Evolutionary conservation across 495 filamentous ascomycete species (phyloP).

Genomic region (Baudoinia panamericana): DNA sequence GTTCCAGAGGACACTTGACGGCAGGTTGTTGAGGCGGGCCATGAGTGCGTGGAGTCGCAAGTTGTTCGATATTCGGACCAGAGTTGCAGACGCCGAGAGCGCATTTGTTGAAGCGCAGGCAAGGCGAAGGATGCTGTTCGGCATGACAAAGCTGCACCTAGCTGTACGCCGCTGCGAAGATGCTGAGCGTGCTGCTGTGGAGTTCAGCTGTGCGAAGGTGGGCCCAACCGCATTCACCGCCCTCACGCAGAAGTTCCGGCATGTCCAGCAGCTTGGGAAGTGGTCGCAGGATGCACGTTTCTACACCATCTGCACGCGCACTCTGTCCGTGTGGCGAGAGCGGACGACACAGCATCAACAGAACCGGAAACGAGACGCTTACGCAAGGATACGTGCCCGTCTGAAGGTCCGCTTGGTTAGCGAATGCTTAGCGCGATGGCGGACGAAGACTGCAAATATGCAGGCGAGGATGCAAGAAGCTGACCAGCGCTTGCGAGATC

Average conservation of each 20-base stretch:
- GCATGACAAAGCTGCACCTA: constrained; percentile 18
- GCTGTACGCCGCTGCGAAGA: constrained; percentile 15
- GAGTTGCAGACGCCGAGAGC: constrained; percentile 17
- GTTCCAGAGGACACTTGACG: constrained; percentile 40
- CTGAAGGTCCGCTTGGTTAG: constrained; percentile 35
- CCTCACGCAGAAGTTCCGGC: constrained; percentile 35
- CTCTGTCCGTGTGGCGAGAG: constrained; percentile 43
- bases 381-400: constrained; percentile 43
- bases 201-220: constrained; percentile 4
- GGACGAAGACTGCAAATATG: neutral
- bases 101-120: constrained; percentile 14
- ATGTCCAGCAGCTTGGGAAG: constrained; percentile 37
- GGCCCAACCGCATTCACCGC: constrained; percentile 30
- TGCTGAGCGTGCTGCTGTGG: constrained; percentile 15
- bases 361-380: constrained; percentile 45
- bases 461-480: constrained; percentile 5
- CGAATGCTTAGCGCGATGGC: constrained; percentile 1
- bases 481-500: neutral
- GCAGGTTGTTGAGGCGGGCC: constrained; percentile 35
- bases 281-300: constrained; percentile 45
- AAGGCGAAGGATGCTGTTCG: constrained; percentile 6
- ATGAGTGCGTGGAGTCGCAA: constrained; percentile 22
- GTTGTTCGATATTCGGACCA: constrained; percentile 9
- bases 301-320: constrained; percentile 43
- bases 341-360: constrained; percentile 39